These are phyloP conservation scores for Plasmodium billcollinsi DNA, from an alignment of 169 alveolate genomes.

Conservation along the genomic window DNA sequence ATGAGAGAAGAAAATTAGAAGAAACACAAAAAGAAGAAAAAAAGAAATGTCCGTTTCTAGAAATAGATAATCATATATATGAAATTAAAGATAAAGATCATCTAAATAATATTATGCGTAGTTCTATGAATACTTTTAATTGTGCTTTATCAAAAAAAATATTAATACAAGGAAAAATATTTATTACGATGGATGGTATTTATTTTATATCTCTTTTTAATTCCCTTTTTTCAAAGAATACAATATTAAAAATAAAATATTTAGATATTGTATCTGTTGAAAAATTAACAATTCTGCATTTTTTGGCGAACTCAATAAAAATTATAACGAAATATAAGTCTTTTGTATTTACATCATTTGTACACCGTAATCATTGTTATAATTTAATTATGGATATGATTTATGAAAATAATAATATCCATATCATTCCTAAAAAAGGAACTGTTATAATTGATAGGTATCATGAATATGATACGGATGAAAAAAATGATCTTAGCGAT, in stretches of 20 bases:
- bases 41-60: not conserved
- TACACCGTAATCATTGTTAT: conserved; percentile 31
- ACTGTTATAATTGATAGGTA: not conserved
- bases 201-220: conserved; percentile 42
- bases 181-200: not conserved
- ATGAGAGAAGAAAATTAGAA: not conserved
- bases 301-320: conserved; percentile 30
- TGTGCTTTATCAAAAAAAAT: conserved; percentile 39
- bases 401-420: not conserved
- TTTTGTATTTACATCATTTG: conserved; percentile 37
- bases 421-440: conserved; percentile 33
- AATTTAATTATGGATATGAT: conserved; percentile 29
- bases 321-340: conserved; percentile 17
- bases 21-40: not conserved
- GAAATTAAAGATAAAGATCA: not conserved
- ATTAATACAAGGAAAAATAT: conserved; percentile 11
- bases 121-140: conserved; percentile 24
- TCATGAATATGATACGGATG: conserved; percentile 8
- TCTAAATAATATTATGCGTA: conserved; percentile 11
- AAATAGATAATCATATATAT: conserved; percentile 1
- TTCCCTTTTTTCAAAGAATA: conserved; percentile 9
- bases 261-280: conserved; percentile 12
- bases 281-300: conserved; percentile 10
- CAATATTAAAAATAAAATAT: conserved; percentile 24
- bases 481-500: not conserved